Evolutionary conservation across 192 early-diverging fungal species (phyloP).

Genomic region (Coemansia sp.): DNA sequence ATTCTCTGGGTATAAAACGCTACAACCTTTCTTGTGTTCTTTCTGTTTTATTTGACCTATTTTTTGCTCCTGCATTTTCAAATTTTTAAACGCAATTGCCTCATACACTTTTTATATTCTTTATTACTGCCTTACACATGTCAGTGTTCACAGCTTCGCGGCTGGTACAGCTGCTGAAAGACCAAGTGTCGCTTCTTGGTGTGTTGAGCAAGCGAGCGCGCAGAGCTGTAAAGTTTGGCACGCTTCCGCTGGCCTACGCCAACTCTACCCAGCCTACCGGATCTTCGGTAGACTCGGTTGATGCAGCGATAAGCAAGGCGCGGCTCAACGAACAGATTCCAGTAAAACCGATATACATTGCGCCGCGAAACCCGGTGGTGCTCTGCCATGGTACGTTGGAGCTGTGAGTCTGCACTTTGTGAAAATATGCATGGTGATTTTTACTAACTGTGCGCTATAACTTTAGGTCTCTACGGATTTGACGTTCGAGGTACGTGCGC

Average conservation of each 20-base stretch:
- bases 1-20: neutral
- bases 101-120: neutral
- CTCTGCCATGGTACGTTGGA: constrained; percentile 74
- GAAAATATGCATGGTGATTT: neutral
- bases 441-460: neutral
- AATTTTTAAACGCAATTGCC: neutral
- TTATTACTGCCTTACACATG: constrained; percentile 12
- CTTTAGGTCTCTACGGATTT: constrained; percentile 76
- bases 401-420: neutral
- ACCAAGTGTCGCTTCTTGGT: constrained; percentile 21
- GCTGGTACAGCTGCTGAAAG: constrained; percentile 29
- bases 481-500: constrained; percentile 59
- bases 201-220: constrained; percentile 20
- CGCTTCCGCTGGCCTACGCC: constrained; percentile 35
- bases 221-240: constrained; percentile 24
- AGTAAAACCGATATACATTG: constrained; percentile 65
- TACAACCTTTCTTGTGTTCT: neutral
- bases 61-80: neutral
- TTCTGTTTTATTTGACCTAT: neutral
- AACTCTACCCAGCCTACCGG: constrained; percentile 14
- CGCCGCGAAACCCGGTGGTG: constrained; percentile 76
- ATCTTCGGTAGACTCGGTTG: neutral
- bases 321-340: constrained; percentile 51
- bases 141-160: constrained; percentile 37
- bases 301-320: constrained; percentile 19